Evolutionary conservation across 1,284 basidiomycete species (phyloP), one percentile per base, ranked within the genome.

Genomic region (Meripilus lineatus): DNA sequence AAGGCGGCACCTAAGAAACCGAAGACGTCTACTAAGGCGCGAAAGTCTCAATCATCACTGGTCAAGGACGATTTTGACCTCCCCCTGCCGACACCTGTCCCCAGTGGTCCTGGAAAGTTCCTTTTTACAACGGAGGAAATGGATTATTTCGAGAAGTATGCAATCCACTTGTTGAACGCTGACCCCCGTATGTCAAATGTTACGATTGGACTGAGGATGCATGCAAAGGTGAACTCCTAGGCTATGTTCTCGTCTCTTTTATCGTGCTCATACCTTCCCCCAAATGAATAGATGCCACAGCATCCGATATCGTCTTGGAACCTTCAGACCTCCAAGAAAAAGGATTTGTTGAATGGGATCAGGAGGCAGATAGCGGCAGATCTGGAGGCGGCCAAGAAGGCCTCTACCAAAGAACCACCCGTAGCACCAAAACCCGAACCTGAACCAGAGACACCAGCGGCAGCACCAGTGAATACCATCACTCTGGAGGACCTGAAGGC

Each of bases 41-140:
- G 37, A 22, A 30, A 13, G 39, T 5, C 8, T 26, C 10, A 30
- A 7, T 26, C 8, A 30, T 10, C 18, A 14, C 18, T 21, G n/a
- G 24, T 17, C 33, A 17, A 38, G 15, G 7, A 30, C 5, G 14
- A 26, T 24, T 22, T 28, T 15, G 18, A 26, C n/a, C n/a, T n/a
- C 5, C 72, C 72, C 2, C 66, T 73, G 2, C 76, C 77, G 13
- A 70, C 72, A 2, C 61, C 70, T n/a, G 61, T 61, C 13, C 42
- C 43, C 35, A 59, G 46, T 51, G 60, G 41, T 39, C 44, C 43
- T 33, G 64, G 67, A 13, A 66, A 52, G 40, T 70, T 70, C 45
- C 48, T 58, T 7, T 82, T 69, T 52, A 71, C 79, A 5, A 54
- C 65, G 26, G 63, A 59, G 20, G 79, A 82, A 45, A 50, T 58